Conservation (phyloP, 2,329 filamentous ascomycete genomes). For the Arthrocladium fulminans region DNA sequence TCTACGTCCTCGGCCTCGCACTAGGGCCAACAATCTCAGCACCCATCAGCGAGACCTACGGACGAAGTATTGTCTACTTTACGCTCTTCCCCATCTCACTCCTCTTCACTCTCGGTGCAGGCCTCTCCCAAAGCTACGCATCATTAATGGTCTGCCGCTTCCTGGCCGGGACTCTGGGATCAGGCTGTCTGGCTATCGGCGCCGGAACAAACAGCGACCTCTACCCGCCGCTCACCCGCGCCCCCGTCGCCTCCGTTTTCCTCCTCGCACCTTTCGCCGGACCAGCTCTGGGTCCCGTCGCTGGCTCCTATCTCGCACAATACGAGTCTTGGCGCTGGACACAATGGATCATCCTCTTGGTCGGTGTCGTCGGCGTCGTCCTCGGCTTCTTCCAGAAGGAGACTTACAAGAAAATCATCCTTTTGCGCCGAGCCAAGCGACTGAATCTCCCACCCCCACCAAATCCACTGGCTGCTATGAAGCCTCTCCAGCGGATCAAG, state of each 20-base stretch:
- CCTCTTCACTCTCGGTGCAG: slow-evolving; percentile 38
- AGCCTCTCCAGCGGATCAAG: slow-evolving; percentile 46
- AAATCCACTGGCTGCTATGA: slow-evolving; percentile 55
- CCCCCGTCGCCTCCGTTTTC: slow-evolving; percentile 44
- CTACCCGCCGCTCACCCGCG: slow-evolving; percentile 43
- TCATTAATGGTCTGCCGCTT: slow-evolving; percentile 64
- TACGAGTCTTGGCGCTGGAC: slow-evolving; percentile 66
- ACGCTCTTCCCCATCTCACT: slow-evolving; percentile 58
- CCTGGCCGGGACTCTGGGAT: slow-evolving; percentile 65
- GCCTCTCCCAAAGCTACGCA: slow-evolving; percentile 53
- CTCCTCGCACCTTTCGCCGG: slow-evolving; percentile 57
- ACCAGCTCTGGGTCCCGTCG: slow-evolving; percentile 58
- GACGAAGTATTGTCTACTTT: slow-evolving; percentile 59
- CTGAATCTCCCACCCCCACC: slow-evolving; percentile 54
- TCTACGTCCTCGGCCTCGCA: slow-evolving; percentile 65
- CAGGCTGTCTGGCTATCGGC: slow-evolving; percentile 59
- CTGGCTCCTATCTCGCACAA: slow-evolving; percentile 58
- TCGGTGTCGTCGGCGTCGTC: slow-evolving; percentile 51
- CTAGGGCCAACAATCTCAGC: slow-evolving; percentile 65
- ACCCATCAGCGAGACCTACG: slow-evolving; percentile 62
- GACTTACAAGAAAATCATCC: slow-evolving; percentile 60
- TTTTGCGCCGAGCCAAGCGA: slow-evolving; percentile 47
- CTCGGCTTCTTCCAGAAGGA: slow-evolving; percentile 52
- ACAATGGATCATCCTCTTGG: slow-evolving; percentile 58
- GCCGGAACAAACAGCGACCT: slow-evolving; percentile 62